Evolutionary conservation across 345 rosid genomes (phyloP).

Genomic region (Triadica sebifera): DNA sequence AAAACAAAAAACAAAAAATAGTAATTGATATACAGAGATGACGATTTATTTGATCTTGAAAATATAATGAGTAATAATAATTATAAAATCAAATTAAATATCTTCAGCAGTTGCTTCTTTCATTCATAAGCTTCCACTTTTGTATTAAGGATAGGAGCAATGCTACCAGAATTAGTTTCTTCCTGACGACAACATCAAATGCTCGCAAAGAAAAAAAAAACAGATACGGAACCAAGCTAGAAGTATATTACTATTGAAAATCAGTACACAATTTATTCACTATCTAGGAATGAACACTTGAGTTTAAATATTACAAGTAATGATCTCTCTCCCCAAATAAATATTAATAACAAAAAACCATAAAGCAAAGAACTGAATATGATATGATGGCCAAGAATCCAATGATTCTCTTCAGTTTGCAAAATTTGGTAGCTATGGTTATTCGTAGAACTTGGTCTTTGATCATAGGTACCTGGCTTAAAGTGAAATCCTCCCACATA

Average conservation of each 20-base stretch:
- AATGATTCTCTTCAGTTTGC: constrained; percentile 5
- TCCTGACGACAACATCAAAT: neutral
- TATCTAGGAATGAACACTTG: neutral
- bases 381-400: neutral
- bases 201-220: neutral
- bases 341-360: neutral
- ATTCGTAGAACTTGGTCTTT: constrained; percentile 3
- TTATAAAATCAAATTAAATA: neutral
- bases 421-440: constrained; percentile 21
- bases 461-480: constrained; percentile 20
- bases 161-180: neutral
- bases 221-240: neutral
- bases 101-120: neutral
- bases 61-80: neutral
- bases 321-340: neutral
- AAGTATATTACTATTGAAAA: neutral
- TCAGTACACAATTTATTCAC: neutral
- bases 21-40: neutral
- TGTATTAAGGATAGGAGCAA: too few relatives aligned
- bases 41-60: neutral
- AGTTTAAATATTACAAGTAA: neutral
- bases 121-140: neutral
- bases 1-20: neutral
- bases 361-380: neutral
- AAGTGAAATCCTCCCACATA: constrained; percentile 69